A percentile compares a stretch with the other conserved stretches of the same genome.
phyloP scores from a whole-genome alignment of 441 rosid species.

The Metrosideros polymorpha region DNA sequence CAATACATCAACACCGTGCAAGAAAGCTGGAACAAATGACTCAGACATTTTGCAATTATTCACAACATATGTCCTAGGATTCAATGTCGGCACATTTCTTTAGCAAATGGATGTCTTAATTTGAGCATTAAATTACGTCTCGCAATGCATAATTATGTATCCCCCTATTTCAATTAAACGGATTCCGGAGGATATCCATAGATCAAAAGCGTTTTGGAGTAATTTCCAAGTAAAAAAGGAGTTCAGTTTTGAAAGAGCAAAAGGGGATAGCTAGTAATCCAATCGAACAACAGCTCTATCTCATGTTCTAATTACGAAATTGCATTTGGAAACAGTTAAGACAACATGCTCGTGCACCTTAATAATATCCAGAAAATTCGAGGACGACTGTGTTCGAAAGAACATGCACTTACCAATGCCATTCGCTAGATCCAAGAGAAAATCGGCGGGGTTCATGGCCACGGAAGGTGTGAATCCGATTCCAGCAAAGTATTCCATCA shows the following conservation, averaged over 20 bases:
- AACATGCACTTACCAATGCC: background rate
- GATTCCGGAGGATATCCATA: background rate
- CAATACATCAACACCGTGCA: background rate
- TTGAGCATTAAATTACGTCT: background rate
- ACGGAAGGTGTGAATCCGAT: constrained; percentile 17
- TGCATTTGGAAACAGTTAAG: background rate
- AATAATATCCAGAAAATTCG: background rate
- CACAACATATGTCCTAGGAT: background rate
- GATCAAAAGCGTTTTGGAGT: background rate
- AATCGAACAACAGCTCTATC: background rate
- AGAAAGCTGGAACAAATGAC: background rate
- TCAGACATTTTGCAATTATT: background rate
- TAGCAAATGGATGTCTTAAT: background rate
- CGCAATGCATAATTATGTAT: background rate
- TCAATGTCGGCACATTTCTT: background rate
- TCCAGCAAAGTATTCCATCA: constrained; percentile 22
- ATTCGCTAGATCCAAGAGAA: constrained; percentile 24
- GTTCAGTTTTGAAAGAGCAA: background rate
- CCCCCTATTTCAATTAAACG: background rate
- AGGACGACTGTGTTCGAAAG: too few species aligned
- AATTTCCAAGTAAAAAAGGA: background rate
- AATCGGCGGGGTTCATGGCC: constrained; percentile 29
- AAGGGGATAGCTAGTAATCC: background rate
- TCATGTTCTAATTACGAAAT: background rate
- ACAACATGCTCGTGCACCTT: background rate